Evolutionary conservation across 2,329 filamentous ascomycete species (phyloP), one percentile per base, ranked within the genome.

Genomic region (Xylariaceae sp.): DNA sequence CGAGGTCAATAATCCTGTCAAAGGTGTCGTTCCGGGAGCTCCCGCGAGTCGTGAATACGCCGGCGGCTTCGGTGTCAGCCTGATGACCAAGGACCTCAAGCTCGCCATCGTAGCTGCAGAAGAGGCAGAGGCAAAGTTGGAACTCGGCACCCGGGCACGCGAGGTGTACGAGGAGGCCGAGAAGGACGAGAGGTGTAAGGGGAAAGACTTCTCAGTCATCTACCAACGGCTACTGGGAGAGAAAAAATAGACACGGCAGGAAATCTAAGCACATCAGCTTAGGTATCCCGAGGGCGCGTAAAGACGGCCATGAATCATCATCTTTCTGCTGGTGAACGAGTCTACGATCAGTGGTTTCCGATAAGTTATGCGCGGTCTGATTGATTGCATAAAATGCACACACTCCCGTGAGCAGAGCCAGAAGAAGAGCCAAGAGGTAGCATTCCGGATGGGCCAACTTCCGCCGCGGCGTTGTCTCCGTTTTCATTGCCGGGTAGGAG

Each of bases 1-100:
- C 50, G 89, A 95, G 62, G 68, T 94, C 42, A 98, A 98, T 63
- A 96, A 96, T 55, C 92, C 92, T 0, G 88, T 96, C 3, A 79
- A 79, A 9, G 89, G 88, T 11, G 88, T 95, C 0, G 71, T 90
- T 15, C 77, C 81, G 40, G 75, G 72, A 1, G 75, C 86, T 2
- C 88, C 90, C 0, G 83, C 88, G 0, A 75, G 70, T 35, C 70
- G 82, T 36, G 88, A 83, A 34, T 98, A 88, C 50, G 60, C 65
- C 13, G 85, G 85, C 29, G 85, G 85, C 0, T 92, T 90, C 45
- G 82, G 82, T 2, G 75, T 90, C 36, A 69, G 70, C 24, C 60
- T 92, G 45, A 90, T 92, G 85, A 77, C 75, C 55, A 92, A 92
- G 61, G 85, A 92, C 54, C 59, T 92, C 25, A 66, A 70, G 34